Conservation (phyloP, 306 rosid genomes). For the Begonia peltatifolia region DNA sequence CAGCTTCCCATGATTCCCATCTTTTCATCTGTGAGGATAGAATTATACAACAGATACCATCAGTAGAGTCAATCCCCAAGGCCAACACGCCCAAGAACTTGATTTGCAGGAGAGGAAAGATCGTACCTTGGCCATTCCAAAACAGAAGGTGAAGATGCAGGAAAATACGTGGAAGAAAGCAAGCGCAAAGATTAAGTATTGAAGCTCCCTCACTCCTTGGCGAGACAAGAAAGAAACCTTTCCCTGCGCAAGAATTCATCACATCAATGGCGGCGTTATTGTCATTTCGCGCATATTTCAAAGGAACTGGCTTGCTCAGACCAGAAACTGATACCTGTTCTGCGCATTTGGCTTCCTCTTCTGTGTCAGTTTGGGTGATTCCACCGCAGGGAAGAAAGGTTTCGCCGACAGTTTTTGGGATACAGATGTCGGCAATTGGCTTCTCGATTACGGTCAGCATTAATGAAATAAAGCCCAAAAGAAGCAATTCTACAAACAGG, state of each 20-base stretch:
- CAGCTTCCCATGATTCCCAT: constrained; percentile 66
- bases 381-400: constrained; percentile 49
- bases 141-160: constrained; percentile 32
- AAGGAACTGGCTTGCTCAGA: not conserved
- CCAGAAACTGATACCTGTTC: constrained; percentile 7
- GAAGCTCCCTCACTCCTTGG: constrained; percentile 46
- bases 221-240: constrained; percentile 39
- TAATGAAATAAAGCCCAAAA: constrained; percentile 56
- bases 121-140: constrained; percentile 45
- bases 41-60: too few relatives aligned
- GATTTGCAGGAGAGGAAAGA: not conserved
- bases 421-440: constrained; percentile 39
- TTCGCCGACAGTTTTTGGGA: constrained; percentile 17
- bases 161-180: constrained; percentile 57
- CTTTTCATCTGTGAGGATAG: constrained; percentile 29
- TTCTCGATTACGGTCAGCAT: constrained; percentile 42
- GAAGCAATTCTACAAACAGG: constrained; percentile 42
- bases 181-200: constrained; percentile 44
- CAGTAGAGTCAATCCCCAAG: too few relatives aligned
- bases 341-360: constrained; percentile 16
- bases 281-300: not conserved
- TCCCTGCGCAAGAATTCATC: constrained; percentile 14
- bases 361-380: too few relatives aligned
- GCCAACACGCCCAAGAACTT: not conserved
- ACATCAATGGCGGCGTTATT: too few relatives aligned